A percentile compares a stretch with the other conserved stretches of the same genome.
Conservation (phyloP, 1,284 basidiomycete genomes). For the Cutaneotrichosporon dermatis region DNA sequence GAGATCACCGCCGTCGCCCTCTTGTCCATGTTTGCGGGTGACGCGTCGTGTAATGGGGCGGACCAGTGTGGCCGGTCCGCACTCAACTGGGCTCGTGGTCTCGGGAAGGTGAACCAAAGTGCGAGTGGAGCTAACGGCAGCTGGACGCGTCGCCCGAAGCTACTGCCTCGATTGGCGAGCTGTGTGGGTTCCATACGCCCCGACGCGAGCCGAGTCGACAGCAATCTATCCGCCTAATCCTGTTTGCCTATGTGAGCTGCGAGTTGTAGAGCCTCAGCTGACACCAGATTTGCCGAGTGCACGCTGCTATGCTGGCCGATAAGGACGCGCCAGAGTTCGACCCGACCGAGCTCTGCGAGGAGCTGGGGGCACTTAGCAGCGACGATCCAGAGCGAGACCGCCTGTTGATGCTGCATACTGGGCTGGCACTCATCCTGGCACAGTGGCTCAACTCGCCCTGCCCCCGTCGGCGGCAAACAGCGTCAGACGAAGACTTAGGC, state of each 20-base stretch:
- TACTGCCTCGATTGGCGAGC: neutral
- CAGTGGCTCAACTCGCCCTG: neutral
- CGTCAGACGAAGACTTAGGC: too few species aligned
- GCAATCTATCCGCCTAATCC: neutral
- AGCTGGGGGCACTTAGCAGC: neutral
- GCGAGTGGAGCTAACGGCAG: neutral
- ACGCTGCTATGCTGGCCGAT: neutral
- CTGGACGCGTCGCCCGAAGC: neutral
- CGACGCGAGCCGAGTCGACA: neutral
- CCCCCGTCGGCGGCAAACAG: too few species aligned
- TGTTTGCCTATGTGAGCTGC: neutral
- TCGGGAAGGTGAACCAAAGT: neutral
- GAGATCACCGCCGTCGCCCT: conserved; percentile 3
- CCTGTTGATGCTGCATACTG: neutral
- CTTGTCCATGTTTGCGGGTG: neutral
- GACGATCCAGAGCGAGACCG: neutral
- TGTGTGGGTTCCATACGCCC: neutral
- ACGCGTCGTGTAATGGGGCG: neutral
- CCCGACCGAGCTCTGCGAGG: neutral
- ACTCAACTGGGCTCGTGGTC: neutral
- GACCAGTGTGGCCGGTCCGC: neutral
- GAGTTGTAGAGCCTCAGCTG: neutral
- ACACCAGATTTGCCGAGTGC: neutral
- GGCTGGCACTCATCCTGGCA: neutral
- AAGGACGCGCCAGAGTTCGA: neutral